A percentile compares a stretch with the other conserved stretches of the same genome.
These are phyloP conservation scores for Serendipita sp. DNA, from an alignment of 768 basidiomycete species.

Conservation along the genomic window DNA sequence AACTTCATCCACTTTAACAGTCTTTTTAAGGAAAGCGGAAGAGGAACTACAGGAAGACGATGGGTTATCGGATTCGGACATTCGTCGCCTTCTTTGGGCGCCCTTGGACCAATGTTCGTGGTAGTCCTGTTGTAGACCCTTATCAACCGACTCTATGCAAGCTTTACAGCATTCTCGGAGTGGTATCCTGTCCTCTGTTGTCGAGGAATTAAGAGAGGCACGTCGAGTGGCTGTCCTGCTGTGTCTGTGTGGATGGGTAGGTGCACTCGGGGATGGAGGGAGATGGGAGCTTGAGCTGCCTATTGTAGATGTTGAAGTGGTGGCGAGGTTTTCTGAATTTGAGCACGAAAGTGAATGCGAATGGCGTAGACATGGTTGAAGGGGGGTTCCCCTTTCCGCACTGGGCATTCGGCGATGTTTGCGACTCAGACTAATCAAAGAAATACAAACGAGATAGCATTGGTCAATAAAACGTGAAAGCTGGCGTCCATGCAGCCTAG, in stretches of 20 bases:
- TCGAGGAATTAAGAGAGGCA: neutral
- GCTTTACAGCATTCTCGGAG: constrained; percentile 1
- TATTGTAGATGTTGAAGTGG: neutral
- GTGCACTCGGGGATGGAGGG: neutral
- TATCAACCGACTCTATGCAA: neutral
- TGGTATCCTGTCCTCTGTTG: neutral
- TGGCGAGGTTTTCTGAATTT: neutral
- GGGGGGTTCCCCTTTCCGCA: neutral
- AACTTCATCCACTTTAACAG: neutral
- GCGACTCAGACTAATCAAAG: neutral
- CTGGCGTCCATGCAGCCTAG: too few species aligned
- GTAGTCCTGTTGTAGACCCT: neutral
- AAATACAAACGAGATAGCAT: neutral
- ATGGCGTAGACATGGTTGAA: constrained; percentile 2
- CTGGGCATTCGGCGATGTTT: neutral
- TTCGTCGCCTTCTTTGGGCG: neutral
- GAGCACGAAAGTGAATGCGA: constrained; percentile 3
- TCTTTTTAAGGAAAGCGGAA: neutral
- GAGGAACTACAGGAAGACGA: neutral
- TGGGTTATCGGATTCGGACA: neutral
- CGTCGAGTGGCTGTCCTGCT: neutral
- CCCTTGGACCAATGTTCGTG: constrained; percentile 6
- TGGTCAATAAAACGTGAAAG: neutral
- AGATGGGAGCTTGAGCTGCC: neutral
- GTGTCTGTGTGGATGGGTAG: neutral